phyloP scores from a whole-genome alignment of 495 filamentous ascomycete species.

The Lepraria neglecta region DNA sequence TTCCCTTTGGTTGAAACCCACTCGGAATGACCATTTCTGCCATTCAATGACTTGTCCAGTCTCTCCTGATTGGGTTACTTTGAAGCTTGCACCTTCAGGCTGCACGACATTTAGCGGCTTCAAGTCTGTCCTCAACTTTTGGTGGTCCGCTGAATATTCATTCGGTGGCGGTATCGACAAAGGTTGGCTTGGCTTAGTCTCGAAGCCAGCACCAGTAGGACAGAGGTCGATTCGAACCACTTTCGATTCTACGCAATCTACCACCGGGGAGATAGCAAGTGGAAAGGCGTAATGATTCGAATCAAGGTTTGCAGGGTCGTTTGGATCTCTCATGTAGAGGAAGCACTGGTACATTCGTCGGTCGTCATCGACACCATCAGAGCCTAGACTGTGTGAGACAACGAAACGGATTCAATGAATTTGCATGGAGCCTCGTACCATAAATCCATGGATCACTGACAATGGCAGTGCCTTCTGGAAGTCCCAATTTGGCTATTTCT shows the following conservation, averaged over 20 bases:
- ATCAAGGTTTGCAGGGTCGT: slow-evolving; percentile 50
- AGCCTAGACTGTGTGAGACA: slow-evolving; percentile 33
- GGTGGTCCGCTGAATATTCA: slow-evolving; percentile 70
- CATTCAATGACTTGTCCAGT: slow-evolving; percentile 49
- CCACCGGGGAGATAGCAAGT: slow-evolving; percentile 69
- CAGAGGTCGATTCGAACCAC: slow-evolving; percentile 53
- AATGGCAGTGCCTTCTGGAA: slow-evolving; percentile 55
- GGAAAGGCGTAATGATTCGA: slow-evolving; percentile 77
- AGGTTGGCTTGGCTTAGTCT: slow-evolving; percentile 36
- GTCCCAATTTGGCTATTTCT: slow-evolving; percentile 56
- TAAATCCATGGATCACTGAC: slow-evolving; percentile 69
- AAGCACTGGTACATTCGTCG: slow-evolving; percentile 60
- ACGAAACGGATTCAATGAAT: neutral
- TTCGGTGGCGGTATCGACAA: slow-evolving; percentile 50
- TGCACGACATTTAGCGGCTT: slow-evolving; percentile 73
- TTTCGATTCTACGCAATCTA: slow-evolving; percentile 56
- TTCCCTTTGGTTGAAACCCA: slow-evolving; percentile 60
- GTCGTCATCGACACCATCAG: slow-evolving; percentile 51
- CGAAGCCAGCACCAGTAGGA: slow-evolving; percentile 32
- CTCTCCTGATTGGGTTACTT: slow-evolving; percentile 31
- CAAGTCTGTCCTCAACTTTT: slow-evolving; percentile 56
- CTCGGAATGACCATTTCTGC: slow-evolving; percentile 64
- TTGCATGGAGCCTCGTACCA: slow-evolving; percentile 37
- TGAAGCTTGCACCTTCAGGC: slow-evolving; percentile 70
- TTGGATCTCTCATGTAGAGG: slow-evolving; percentile 57